A percentile compares a stretch with the other conserved stretches of the same genome.
phyloP scores from a whole-genome alignment of 2,329 filamentous ascomycete genomes.

The Talaromyces sp. region DNA sequence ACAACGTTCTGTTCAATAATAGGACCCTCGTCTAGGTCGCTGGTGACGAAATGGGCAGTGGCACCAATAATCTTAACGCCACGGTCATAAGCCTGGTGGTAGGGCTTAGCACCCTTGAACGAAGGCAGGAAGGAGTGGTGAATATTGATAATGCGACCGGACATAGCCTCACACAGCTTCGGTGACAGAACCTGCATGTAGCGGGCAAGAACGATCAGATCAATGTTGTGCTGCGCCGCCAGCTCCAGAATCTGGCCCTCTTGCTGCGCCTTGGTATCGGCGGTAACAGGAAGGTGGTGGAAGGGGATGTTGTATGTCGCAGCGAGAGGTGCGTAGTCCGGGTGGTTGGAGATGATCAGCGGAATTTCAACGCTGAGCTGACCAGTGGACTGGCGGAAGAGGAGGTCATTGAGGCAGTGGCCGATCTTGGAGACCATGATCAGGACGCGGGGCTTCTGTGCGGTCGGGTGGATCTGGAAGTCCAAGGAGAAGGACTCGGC shows the following conservation, averaged over 20 bases:
- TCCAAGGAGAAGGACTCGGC: constrained; percentile 68
- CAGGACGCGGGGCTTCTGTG: constrained; percentile 72
- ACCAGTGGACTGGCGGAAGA: constrained; percentile 75
- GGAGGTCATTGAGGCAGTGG: constrained; percentile 80
- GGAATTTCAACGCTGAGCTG: constrained; percentile 77
- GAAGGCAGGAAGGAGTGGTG: constrained; percentile 84
- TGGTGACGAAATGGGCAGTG: constrained; percentile 83
- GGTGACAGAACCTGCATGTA: constrained; percentile 88
- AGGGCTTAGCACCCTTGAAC: constrained; percentile 87
- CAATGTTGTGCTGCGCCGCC: constrained; percentile 68
- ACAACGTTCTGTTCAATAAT: constrained; percentile 85
- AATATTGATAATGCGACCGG: constrained; percentile 87
- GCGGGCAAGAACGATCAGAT: constrained; percentile 77
- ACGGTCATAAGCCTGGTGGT: constrained; percentile 83
- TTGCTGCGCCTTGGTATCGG: constrained; percentile 75
- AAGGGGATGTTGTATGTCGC: constrained; percentile 76
- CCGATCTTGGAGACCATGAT: constrained; percentile 92
- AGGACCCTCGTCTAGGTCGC: constrained; percentile 80
- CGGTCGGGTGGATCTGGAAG: constrained; percentile 69
- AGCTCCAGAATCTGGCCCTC: constrained; percentile 72
- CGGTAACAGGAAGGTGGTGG: constrained; percentile 76
- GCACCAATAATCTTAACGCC: constrained; percentile 89
- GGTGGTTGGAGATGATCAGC: constrained; percentile 80
- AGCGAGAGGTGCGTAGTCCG: constrained; percentile 70
- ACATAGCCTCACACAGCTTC: constrained; percentile 74